A percentile compares a stretch with the other conserved stretches of the same genome.
phyloP scores from a whole-genome alignment of 1,139 yeast genomes.

The Zygoascus meyerae region DNA sequence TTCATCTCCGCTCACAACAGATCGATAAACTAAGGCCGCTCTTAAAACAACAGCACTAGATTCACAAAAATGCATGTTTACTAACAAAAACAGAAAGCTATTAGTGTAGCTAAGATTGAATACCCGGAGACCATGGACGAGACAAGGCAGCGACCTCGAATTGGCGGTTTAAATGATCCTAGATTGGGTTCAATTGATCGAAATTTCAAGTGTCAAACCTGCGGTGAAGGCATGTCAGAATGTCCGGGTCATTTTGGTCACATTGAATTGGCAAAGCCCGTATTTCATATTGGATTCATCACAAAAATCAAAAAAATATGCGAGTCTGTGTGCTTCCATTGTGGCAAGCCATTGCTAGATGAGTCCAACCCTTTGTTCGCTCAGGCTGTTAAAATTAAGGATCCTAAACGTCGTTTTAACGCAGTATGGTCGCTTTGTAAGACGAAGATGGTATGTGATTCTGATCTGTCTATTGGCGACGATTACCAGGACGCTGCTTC shows the following conservation, averaged over 20 bases:
- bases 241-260: slow-evolving; percentile 99
- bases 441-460: slow-evolving; percentile 91
- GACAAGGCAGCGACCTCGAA: slow-evolving; percentile 88
- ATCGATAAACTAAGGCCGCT: no score
- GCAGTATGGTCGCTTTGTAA: slow-evolving; percentile 95
- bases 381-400: slow-evolving; percentile 82
- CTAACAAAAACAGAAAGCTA: slow-evolving; percentile 53
- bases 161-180: slow-evolving; percentile 96
- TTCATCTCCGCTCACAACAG: no score
- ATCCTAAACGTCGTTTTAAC: slow-evolving; percentile 91
- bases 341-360: slow-evolving; percentile 89
- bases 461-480: slow-evolving; percentile 68
- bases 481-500: slow-evolving; percentile 36
- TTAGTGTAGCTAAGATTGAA: slow-evolving; percentile 94
- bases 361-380: slow-evolving; percentile 78
- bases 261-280: slow-evolving; percentile 96
- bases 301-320: slow-evolving; percentile 91
- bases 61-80: background rate
- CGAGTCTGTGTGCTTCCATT: slow-evolving; percentile 97
- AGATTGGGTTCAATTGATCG: slow-evolving; percentile 96
- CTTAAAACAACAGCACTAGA: background rate
- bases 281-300: slow-evolving; percentile 89
- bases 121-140: slow-evolving; percentile 99
- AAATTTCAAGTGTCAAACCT: slow-evolving; percentile 95
- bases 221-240: slow-evolving; percentile 98